Base-by-base conservation (phyloP, 192 early-diverging fungal genomes). In the Coemansia sp. region DNA sequence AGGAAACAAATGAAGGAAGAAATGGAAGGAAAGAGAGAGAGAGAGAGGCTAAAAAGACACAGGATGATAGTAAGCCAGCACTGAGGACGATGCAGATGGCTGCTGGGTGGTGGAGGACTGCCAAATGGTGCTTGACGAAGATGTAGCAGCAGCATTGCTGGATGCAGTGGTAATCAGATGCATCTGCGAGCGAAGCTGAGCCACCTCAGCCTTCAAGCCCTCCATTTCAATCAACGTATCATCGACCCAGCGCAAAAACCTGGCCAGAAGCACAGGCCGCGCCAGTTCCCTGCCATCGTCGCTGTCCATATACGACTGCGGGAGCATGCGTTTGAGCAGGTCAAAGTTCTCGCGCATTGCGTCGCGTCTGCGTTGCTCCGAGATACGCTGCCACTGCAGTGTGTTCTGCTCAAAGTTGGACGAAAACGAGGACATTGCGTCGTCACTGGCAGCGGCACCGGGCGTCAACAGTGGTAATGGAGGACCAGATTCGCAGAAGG, bases 271-370 rank as follows among this genome's bases (percentile, higher is more conserved):
- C 40, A 84, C 75, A 5, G 83, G 83, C 3, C 83, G 41, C 0
- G 83, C 83, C 48, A 84, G 63, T 64, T 84, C 83, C 15, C 83
- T 60, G 2, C 83, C 83, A 48, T 84, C 83, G 40, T 84, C 83
- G 59, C 78, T 77, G 21, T 68, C 67, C 74, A 84, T 77, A 63
- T 80, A 77, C 42, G 22, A 65, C 32, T 72, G 77, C n/a, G 80
- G 80, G 16, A 83, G 72, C 80, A 83, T 83, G 63, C 80, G 76
- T 41, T 83, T 83, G 57, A 83, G 80, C 52, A 83, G 62, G 16
- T 83, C 80, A 69, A 83, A 83, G 69, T 77, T 83, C 56, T 83
- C 80, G 6, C 80, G 80, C 80, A 83, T 83, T 18, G 80, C 80
- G 41, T 83, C 80, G 6, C 80, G 61, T 1, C 80, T 72, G 12